phyloP scores from a whole-genome alignment of 2,329 filamentous ascomycete genomes.

The Fusarium verticillioides region DNA sequence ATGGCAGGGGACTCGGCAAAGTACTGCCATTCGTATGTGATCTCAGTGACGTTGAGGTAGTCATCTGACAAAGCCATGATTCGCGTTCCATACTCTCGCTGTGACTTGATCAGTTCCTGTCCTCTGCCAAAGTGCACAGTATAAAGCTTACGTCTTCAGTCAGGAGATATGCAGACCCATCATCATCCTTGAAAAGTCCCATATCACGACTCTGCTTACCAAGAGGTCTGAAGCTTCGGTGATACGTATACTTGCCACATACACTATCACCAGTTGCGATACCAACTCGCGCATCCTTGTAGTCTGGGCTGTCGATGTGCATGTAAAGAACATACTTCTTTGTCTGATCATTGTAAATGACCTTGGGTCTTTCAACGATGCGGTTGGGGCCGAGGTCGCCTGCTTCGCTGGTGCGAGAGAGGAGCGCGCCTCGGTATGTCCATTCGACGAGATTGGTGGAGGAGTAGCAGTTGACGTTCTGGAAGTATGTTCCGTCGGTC shows the following conservation, averaged over 20 bases:
- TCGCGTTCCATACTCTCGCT: slow-evolving; percentile 67
- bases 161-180: slow-evolving; percentile 70
- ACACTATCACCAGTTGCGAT: slow-evolving; percentile 69
- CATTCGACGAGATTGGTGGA: slow-evolving; percentile 72
- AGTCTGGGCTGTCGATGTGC: slow-evolving; percentile 72
- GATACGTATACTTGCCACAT: slow-evolving; percentile 66
- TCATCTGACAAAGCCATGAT: slow-evolving; percentile 67
- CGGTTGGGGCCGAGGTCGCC: slow-evolving; percentile 70
- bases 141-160: slow-evolving; percentile 65
- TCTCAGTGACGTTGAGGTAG: slow-evolving; percentile 62
- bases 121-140: accelerated
- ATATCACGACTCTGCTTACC: slow-evolving; percentile 63
- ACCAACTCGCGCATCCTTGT: slow-evolving; percentile 72
- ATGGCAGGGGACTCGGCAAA: slow-evolving; percentile 72
- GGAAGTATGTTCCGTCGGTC: slow-evolving; percentile 68
- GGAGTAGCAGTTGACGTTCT: slow-evolving; percentile 75
- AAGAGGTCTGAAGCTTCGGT: slow-evolving; percentile 50
- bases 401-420: slow-evolving; percentile 57
- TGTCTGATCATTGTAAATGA: slow-evolving; percentile 74
- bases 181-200: slow-evolving; percentile 70
- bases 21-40: slow-evolving; percentile 63
- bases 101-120: accelerated
- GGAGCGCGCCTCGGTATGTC: slow-evolving; percentile 68
- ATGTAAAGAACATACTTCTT: slow-evolving; percentile 75
- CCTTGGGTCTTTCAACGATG: slow-evolving; percentile 74